Evolutionary conservation across 495 filamentous ascomycete species (phyloP), one percentile per base, ranked within the genome.

Genomic region (Neurospora tetraspora): DNA sequence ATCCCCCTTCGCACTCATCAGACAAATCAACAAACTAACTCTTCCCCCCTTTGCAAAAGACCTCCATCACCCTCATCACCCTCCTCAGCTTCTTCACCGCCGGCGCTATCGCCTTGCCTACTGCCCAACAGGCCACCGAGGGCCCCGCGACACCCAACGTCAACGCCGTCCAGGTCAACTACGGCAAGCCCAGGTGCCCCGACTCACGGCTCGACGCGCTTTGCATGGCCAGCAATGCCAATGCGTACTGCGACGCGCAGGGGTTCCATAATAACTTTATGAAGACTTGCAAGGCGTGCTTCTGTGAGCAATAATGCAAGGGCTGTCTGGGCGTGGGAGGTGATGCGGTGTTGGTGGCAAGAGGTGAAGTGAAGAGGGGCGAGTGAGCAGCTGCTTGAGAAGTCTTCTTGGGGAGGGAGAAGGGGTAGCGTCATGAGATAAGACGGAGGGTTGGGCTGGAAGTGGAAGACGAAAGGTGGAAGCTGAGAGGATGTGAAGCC

Each of bases 201-300:
- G 53, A 72, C 40, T 10, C 37, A 4, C 39, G 39, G 11, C 47
- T 77, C 20, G 37, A 68, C 23, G 73, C 74, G 43, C 39, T 78
- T 3, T 78, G 77, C 72, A 73, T 70, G 31, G 40, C 77, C 1
- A 68, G 11, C 65, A 78, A 74, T 36, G 71, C 71, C 5, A 10
- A 42, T 1, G 72, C 75, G 5, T 78, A 78, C 36, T 78, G 77
- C 39, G 74, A 77, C 27, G 69, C n/a, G 34, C 39, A 34, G 2
- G 77, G 77, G 1, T 78, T 78, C 40, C 75, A 78, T 34, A 43
- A 39, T 72, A 68, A 74, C 45, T 71, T 77, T 9, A 73, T 72
- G 73, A 70, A 70, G 37, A 73, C 68, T 61, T 78, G 76, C 70
- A 43, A 72, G 45, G 45, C 53, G 23, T 65, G 53, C 53, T 31